phyloP scores from a whole-genome alignment of 805 yeast species.

The Starmera quercuum region DNA sequence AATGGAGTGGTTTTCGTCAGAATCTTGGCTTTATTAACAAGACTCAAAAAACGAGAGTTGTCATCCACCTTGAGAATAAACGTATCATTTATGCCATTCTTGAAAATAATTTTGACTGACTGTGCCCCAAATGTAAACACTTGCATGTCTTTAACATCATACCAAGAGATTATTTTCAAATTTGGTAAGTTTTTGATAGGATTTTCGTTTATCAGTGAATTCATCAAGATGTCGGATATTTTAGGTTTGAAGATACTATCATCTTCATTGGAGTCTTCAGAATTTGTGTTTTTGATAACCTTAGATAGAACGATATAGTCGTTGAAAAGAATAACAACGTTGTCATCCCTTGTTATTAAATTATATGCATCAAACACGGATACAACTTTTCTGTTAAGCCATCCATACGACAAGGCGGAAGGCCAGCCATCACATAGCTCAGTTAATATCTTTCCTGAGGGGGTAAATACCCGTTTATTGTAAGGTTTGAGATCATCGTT shows the following conservation, averaged over 20 bases:
- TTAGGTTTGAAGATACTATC: slow-evolving; percentile 35
- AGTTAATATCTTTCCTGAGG: slow-evolving; percentile 81
- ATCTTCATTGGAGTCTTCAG: slow-evolving; percentile 14
- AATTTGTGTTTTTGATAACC: slow-evolving; percentile 34
- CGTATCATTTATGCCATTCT: slow-evolving; percentile 9
- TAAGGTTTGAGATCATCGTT: slow-evolving; percentile 41
- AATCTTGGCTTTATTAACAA: slow-evolving; percentile 61
- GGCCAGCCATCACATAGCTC: slow-evolving; percentile 90
- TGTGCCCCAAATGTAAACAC: slow-evolving; percentile 33
- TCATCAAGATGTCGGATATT: slow-evolving; percentile 79
- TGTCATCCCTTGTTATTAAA: slow-evolving; percentile 26
- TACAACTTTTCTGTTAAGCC: slow-evolving; percentile 82
- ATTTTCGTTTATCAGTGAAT: slow-evolving; percentile 78
- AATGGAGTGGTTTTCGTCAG: slow-evolving; percentile 78
- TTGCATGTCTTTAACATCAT: slow-evolving; percentile 47
- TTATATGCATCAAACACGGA: slow-evolving; percentile 52
- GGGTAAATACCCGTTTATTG: slow-evolving; percentile 71
- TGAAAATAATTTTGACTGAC: slow-evolving; percentile 22
- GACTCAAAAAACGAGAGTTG: slow-evolving; percentile 39
- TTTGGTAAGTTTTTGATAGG: slow-evolving; percentile 66
- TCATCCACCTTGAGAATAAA: slow-evolving; percentile 20
- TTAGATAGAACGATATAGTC: slow-evolving; percentile 67
- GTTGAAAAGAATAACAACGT: slow-evolving; percentile 69
- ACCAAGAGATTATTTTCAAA: slow-evolving; percentile 63
- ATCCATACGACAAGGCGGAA: slow-evolving; percentile 73